Base-by-base conservation (phyloP, 78 protist species). In the Speleostelium caveatum region DNA sequence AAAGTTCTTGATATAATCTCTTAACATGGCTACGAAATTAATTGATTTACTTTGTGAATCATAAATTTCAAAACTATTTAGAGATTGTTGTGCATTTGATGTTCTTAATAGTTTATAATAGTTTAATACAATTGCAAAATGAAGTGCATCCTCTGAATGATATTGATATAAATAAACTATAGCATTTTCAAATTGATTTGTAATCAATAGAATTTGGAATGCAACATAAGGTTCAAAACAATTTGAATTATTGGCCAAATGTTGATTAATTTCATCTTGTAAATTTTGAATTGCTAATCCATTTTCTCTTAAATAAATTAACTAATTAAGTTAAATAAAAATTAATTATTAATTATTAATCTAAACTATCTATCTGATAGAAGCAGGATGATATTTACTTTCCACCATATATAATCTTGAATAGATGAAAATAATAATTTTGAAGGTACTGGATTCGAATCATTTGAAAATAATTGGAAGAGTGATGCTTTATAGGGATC, bases 361-460 rank as follows among this genome's bases (percentile, higher is more conserved):
- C 22, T 39, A 22, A 10, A 14, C 21, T 36, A 17, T 36, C 39
- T n/a, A n/a, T n/a, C n/a, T n/a, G n/a, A n/a, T n/a, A n/a, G n/a
- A n/a, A n/a, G n/a, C n/a, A n/a, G n/a, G 7, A 58, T 45, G 30
- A 56, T 28, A 69, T 63, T 59, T 39, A 83, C 36, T 59, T 53
- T 67, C 91, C 91, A 83, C 91, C 91, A 83, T 33, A 83, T 53
- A 21, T 56, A 69, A 60, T 83, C 91, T 59, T 83, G 91, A 59
- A 83, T 69, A 7, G 75, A 69, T 3, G 79, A 49, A 41, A 83
- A 56, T 28, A 55, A 53, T 41, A 56, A 38, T 41, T 72, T 67
- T 59, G 59, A 45, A 45, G 53, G 53, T 6, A 10, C 69, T 59
- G 19, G 41, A 45, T 56, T 56, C 22, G 89, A 42, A 49, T 80